Percentiles rank a stretch among this genome's conserved stretches.
These are phyloP conservation scores for Heteromeles arbutifolia DNA, from an alignment of 306 rosid species.

Conservation along the genomic window DNA sequence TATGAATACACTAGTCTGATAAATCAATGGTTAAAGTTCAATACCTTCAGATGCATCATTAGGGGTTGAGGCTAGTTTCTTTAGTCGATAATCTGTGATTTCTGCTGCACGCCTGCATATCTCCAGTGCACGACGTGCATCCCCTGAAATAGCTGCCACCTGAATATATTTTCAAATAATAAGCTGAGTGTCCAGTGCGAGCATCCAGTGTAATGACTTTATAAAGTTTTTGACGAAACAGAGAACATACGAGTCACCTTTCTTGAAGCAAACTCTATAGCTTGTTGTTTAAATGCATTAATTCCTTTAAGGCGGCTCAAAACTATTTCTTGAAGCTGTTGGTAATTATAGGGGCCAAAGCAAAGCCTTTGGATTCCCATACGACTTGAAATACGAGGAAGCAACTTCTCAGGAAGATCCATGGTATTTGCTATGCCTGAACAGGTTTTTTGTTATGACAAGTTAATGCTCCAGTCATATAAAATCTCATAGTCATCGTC, in stretches of 20 bases:
- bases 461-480: constrained; percentile 13
- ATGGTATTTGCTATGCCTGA: constrained; percentile 97
- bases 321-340: constrained; percentile 93
- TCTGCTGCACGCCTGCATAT: constrained; percentile 96
- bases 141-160: constrained; percentile 98
- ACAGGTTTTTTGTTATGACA: constrained; percentile 15
- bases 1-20: not conserved
- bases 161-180: constrained; percentile 27
- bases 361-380: constrained; percentile 97
- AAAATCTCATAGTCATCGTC: constrained; percentile 10
- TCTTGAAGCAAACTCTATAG: constrained; percentile 26
- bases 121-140: constrained; percentile 93
- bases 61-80: constrained; percentile 38
- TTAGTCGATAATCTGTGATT: constrained; percentile 64
- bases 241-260: not conserved
- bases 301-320: constrained; percentile 77
- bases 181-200: not conserved
- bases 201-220: not conserved
- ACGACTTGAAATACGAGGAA: constrained; percentile 98
- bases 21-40: not conserved
- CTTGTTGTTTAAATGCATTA: constrained; percentile 82
- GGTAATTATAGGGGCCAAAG: constrained; percentile 88
- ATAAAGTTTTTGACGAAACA: not conserved
- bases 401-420: constrained; percentile 98
- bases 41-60: constrained; percentile 46